phyloP scores from a whole-genome alignment of 2,329 filamentous ascomycete species.

The Stenocarpella maydis region DNA sequence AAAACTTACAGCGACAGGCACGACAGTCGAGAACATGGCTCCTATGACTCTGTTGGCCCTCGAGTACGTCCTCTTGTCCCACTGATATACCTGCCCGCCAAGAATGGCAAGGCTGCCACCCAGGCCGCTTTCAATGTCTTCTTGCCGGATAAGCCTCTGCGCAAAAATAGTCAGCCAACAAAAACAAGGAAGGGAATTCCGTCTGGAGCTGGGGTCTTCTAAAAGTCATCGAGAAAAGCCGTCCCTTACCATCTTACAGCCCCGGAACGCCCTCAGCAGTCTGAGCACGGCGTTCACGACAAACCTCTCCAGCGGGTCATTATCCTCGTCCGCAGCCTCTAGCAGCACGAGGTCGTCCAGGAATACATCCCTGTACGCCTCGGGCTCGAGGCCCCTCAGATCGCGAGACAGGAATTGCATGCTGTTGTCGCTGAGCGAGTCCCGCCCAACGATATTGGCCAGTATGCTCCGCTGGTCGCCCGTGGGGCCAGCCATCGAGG shows the following conservation, averaged over 20 bases:
- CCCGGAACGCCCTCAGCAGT: background rate
- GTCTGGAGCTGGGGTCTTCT: too few species aligned
- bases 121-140: conserved; percentile 25
- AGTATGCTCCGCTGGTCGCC: conserved; percentile 18
- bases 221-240: background rate
- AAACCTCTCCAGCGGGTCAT: conserved; percentile 22
- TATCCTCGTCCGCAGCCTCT: conserved; percentile 12
- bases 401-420: conserved; percentile 25
- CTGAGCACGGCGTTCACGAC: conserved; percentile 12
- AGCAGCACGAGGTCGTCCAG: conserved; percentile 28
- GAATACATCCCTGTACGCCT: conserved; percentile 17
- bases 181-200: background rate
- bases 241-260: conserved; percentile 8
- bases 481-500: conserved; percentile 9
- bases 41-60: conserved; percentile 35
- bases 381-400: conserved; percentile 22
- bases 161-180: background rate
- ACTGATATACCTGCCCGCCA: conserved; percentile 32
- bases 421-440: conserved; percentile 13
- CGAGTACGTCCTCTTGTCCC: conserved; percentile 6
- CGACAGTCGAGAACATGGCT: conserved; percentile 36
- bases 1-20: conserved; percentile 38
- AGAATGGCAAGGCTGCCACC: conserved; percentile 15
- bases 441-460: conserved; percentile 20
- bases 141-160: conserved; percentile 16